phyloP scores from a whole-genome alignment of 176 grass and related monocot species.

The Oryza australiensis region DNA sequence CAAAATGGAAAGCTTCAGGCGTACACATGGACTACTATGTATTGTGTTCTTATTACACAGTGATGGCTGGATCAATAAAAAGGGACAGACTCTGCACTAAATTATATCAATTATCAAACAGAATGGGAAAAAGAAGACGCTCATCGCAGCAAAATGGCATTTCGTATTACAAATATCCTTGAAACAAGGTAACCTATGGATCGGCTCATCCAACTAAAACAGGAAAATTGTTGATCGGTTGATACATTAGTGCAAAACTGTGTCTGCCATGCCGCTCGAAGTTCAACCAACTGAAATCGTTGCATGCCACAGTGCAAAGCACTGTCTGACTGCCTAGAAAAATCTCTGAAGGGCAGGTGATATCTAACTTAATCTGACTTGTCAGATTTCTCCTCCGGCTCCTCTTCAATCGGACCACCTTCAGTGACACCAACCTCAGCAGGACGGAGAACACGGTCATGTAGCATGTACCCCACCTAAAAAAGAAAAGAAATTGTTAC shows the following conservation, averaged over 20 bases:
- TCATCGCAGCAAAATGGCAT: constrained; percentile 26
- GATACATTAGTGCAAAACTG: neutral
- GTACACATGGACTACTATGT: neutral
- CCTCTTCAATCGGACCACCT: constrained; percentile 34
- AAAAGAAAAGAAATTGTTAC: neutral
- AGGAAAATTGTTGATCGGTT: neutral
- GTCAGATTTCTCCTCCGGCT: constrained; percentile 19
- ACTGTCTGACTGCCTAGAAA: neutral
- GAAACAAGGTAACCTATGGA: neutral
- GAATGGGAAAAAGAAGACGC: neutral
- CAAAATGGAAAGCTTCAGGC: neutral
- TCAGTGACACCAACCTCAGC: constrained; percentile 62
- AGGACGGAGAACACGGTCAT: constrained; percentile 62
- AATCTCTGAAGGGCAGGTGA: neutral
- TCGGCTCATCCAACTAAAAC: constrained; percentile 17
- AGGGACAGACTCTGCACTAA: neutral
- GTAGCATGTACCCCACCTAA: constrained; percentile 61
- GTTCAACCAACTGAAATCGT: neutral
- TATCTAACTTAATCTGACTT: constrained; percentile 1
- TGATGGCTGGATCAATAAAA: neutral
- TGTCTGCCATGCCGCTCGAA: neutral
- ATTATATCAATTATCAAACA: neutral
- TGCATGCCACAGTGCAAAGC: neutral
- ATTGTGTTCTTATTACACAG: constrained; percentile 20
- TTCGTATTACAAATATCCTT: constrained; percentile 11